Evolutionary conservation across 805 yeast species (phyloP), one percentile per base, ranked within the genome.

Genomic region (Wickerhamiella occidentalis): DNA sequence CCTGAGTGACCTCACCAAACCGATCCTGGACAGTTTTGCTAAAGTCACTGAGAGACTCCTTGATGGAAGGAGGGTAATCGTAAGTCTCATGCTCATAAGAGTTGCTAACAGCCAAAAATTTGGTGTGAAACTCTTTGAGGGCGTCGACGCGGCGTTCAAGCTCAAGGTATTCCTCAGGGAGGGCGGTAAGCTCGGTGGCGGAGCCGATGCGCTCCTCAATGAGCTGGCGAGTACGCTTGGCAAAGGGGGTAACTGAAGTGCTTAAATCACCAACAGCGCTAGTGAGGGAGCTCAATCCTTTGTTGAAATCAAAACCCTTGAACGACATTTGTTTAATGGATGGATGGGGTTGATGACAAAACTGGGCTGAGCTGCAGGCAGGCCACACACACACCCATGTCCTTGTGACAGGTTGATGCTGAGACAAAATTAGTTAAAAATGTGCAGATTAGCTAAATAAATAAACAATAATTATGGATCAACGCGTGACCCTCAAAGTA

Each of bases 191-290:
- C 61, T 85, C 94, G 48, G 81, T 85, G 35, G 80, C 84, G 56
- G 80, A 77, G 44, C 94, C 94, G 23, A 85, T 74, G 57, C 69
- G 76, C 65, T 85, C 95, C 65, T 84, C 90, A 41, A 85, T 77
- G 63, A 81, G 64, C 53, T 92, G 78, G 45, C 80, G 77, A 15
- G 95, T 85, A 61, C 94, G 77, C 66, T 80, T 84, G 38, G 94
- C 94, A 53, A 82, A 69, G 15, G 85, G 85, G 57, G 82, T 79
- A 63, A 84, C 69, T 54, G 69, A 65, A 29, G 69, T 56, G 41
- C 67, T 59, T 17, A 68, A 40, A 13, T 67, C 72, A 21, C 62
- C 51, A 23, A 64, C 67, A 23, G 61, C 53, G 38, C 63, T 65
- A 50, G 58, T 59, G 37, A 65, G 54, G 26, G 58, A 58, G 42